phyloP scores from a whole-genome alignment of 345 rosid genomes.

The Passiflora organensis region DNA sequence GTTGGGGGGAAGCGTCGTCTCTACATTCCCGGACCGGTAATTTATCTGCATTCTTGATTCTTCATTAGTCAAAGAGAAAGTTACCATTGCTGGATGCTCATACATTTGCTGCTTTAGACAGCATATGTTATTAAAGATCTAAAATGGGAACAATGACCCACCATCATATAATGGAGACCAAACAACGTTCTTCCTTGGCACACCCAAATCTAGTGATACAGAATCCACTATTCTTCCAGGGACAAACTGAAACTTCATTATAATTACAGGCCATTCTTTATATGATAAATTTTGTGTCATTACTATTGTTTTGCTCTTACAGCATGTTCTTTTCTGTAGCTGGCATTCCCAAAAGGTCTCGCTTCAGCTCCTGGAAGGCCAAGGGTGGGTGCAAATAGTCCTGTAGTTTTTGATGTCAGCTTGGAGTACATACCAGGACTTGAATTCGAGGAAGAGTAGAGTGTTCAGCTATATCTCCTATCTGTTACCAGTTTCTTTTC shows the following conservation, averaged over 20 bases:
- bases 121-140: too few species aligned
- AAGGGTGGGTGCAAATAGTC: conserved; percentile 86
- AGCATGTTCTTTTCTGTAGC: conserved; percentile 25
- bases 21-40: conserved; percentile 84
- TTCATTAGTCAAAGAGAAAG: too few species aligned
- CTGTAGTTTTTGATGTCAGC: conserved; percentile 83
- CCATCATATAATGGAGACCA: too few species aligned
- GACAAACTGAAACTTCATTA: too few species aligned
- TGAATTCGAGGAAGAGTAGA: conserved; percentile 54
- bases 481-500: background rate
- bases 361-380: conserved; percentile 94
- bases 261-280: background rate
- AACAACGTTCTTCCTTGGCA: too few species aligned
- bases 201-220: too few species aligned
- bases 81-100: too few species aligned
- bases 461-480: background rate
- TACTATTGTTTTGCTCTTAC: background rate
- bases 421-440: conserved; percentile 92
- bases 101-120: too few species aligned
- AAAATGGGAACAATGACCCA: too few species aligned
- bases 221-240: too few species aligned
- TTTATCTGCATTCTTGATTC: background rate
- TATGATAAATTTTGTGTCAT: background rate
- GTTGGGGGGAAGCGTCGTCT: conserved; percentile 87
- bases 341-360: conserved; percentile 93